Conservation (phyloP, 345 rosid genomes). For the Odontarrhena argentea region DNA sequence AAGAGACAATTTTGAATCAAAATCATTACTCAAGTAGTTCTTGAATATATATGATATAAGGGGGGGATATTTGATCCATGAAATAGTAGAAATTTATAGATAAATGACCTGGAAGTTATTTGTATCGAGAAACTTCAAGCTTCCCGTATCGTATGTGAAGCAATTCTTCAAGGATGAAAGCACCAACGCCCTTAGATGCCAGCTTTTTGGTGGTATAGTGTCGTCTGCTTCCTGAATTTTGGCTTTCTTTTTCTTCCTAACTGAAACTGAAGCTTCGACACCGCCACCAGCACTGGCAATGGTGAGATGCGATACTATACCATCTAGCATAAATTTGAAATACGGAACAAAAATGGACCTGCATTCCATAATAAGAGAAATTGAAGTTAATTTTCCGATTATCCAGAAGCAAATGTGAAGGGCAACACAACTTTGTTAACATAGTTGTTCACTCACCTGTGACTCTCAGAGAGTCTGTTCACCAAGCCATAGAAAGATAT, state of each 20-base stretch:
- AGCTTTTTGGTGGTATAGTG: slow-evolving; percentile 49
- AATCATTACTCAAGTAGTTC: neutral
- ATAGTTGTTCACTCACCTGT: slow-evolving; percentile 56
- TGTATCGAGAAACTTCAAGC: slow-evolving; percentile 75
- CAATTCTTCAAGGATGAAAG: slow-evolving; percentile 79
- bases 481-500: slow-evolving; percentile 79
- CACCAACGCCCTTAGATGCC: slow-evolving; percentile 84
- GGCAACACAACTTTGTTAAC: neutral
- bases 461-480: slow-evolving; percentile 76
- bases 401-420: slow-evolving; percentile 4
- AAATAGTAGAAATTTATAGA: neutral
- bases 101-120: slow-evolving; percentile 74
- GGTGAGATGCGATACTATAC: slow-evolving; percentile 63
- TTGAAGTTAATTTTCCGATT: slow-evolving; percentile 13
- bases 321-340: slow-evolving; percentile 76
- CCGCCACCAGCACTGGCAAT: slow-evolving; percentile 14
- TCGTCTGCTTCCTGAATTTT: slow-evolving; percentile 55
- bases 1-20: slow-evolving; percentile 2
- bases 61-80: slow-evolving; percentile 1
- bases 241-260: slow-evolving; percentile 77
- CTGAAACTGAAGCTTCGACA: slow-evolving; percentile 42
- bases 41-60: neutral
- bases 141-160: slow-evolving; percentile 77
- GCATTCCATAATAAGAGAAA: slow-evolving; percentile 39
- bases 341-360: slow-evolving; percentile 93